phyloP scores from a whole-genome alignment of 208 protist species.

The Acanthamoeba culbertsoni region DNA sequence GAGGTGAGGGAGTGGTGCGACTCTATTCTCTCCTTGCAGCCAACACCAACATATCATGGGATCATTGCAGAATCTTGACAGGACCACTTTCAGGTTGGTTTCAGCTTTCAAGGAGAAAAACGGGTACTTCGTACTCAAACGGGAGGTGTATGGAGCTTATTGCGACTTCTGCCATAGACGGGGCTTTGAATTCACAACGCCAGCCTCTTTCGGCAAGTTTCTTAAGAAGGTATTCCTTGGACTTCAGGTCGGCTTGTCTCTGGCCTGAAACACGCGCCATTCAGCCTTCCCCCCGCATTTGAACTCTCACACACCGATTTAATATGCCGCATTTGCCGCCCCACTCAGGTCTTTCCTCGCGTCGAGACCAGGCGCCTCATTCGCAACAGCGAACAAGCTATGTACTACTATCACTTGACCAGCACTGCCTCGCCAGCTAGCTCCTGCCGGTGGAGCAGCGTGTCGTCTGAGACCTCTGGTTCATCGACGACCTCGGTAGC shows the following conservation, averaged over 20 bases:
- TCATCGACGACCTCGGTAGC: background rate
- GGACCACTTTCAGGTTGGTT: background rate
- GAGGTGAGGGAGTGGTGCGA: too few species aligned
- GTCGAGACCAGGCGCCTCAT: background rate
- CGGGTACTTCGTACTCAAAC: background rate
- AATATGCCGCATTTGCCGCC: background rate
- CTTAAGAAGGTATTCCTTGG: background rate
- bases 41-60: too few species aligned
- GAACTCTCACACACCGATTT: background rate
- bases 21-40: too few species aligned
- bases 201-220: slow-evolving; percentile 11
- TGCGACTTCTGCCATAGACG: background rate
- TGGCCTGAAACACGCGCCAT: too few species aligned
- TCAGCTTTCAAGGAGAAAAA: background rate
- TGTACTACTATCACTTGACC: slow-evolving; percentile 9
- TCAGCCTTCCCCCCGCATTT: background rate
- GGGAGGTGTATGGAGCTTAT: background rate
- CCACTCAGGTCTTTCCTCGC: background rate
- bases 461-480: background rate
- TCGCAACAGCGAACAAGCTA: slow-evolving; percentile 14
- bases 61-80: too few species aligned
- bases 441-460: background rate
- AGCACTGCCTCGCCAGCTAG: background rate
- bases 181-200: background rate
- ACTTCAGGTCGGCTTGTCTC: too few species aligned